Conservation (phyloP, 306 rosid species). For the Prunus armeniaca region DNA sequence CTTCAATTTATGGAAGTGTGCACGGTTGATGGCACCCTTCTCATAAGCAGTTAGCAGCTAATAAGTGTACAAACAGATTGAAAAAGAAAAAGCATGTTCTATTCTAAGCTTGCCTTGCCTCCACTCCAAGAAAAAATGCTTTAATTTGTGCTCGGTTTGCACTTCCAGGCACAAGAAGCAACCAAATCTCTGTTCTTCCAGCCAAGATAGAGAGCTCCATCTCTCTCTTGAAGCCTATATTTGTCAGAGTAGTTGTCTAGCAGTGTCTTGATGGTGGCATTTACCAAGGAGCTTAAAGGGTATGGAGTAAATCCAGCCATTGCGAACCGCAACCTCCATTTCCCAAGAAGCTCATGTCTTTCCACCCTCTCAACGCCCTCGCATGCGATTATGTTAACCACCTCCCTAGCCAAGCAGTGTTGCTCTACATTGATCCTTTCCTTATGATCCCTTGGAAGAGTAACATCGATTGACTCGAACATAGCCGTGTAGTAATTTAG, state of each 20-base stretch:
- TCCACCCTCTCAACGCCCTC: slow-evolving; percentile 94
- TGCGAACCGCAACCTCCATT: slow-evolving; percentile 75
- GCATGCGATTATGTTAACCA: slow-evolving; percentile 93
- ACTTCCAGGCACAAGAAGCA: slow-evolving; percentile 97
- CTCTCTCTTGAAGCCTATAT: slow-evolving; percentile 79
- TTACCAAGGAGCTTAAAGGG: slow-evolving; percentile 86
- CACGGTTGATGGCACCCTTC: slow-evolving; percentile 6
- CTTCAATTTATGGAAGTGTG: not conserved
- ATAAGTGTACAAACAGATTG: not conserved
- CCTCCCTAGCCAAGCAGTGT: slow-evolving; percentile 88
- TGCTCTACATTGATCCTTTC: slow-evolving; percentile 93
- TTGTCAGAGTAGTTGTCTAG: slow-evolving; percentile 67
- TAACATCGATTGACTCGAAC: slow-evolving; percentile 89
- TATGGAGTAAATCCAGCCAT: slow-evolving; percentile 95
- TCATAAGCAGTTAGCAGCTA: slow-evolving; percentile 14
- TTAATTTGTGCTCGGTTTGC: slow-evolving; percentile 23
- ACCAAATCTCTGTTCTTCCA: slow-evolving; percentile 97
- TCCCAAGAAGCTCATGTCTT: slow-evolving; percentile 83
- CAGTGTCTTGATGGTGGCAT: slow-evolving; percentile 78
- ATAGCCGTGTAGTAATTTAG: slow-evolving; percentile 76
- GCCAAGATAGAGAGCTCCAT: slow-evolving; percentile 88
- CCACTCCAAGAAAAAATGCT: not conserved
- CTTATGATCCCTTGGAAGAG: slow-evolving; percentile 69
- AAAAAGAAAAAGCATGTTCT: not conserved
- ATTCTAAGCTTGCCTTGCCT: slow-evolving; percentile 7